Conservation (phyloP, 108 stramenopile genomes). For the Cylindrotheca closterium region DNA sequence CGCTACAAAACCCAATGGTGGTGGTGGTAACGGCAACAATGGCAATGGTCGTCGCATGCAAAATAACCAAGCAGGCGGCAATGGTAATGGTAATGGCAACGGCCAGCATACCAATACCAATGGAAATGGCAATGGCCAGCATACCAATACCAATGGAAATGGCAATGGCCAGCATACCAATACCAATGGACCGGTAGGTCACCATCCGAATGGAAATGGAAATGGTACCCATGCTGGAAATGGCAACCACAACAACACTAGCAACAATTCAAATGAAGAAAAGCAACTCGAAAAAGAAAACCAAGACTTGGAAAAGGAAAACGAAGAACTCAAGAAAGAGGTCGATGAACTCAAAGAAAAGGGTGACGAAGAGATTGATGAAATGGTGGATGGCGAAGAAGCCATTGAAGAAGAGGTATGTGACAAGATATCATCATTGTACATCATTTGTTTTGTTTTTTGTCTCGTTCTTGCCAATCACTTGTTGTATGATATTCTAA, state of each 20-base stretch:
- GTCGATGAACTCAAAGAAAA: constrained; percentile 32
- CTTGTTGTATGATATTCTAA: too few relatives aligned
- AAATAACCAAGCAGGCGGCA: background rate
- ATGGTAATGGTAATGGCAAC: background rate
- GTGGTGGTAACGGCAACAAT: background rate
- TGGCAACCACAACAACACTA: background rate
- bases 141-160: too few relatives aligned
- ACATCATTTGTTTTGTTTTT: background rate
- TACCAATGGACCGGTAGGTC: too few relatives aligned
- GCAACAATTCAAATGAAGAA: constrained; percentile 5
- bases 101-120: too few relatives aligned
- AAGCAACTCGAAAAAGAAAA: constrained; percentile 30
- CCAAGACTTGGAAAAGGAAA: constrained; percentile 33
- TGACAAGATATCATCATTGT: background rate
- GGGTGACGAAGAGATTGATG: constrained; percentile 25
- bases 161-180: too few relatives aligned
- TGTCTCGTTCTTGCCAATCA: background rate
- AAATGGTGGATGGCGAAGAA: constrained; percentile 23
- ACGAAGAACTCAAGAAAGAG: constrained; percentile 35
- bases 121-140: background rate
- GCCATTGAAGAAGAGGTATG: constrained; percentile 15
- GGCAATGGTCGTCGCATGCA: background rate
- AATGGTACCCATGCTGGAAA: too few relatives aligned
- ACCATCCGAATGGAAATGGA: too few relatives aligned
- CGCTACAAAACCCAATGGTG: constrained; percentile 20